A percentile compares a stretch with the other conserved stretches of the same genome.
Conservation (phyloP, 306 rosid species). For the Amphicarpaea edgeworthii region DNA sequence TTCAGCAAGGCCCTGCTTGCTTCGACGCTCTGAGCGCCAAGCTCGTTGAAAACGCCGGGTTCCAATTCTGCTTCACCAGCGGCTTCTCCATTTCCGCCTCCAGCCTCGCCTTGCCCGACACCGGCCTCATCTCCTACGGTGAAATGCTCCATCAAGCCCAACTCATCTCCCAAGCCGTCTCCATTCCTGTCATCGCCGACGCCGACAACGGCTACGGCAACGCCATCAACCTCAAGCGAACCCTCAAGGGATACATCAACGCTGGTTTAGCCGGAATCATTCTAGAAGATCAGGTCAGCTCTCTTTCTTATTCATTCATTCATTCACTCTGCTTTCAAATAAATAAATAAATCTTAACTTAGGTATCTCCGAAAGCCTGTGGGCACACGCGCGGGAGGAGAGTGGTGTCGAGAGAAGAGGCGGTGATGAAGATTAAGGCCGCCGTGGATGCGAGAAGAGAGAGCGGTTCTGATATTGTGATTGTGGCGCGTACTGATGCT, state of each 20-base stretch:
- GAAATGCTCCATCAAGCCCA: constrained; percentile 88
- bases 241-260: constrained; percentile 75
- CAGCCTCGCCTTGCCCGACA: constrained; percentile 84
- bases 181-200: constrained; percentile 88
- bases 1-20: constrained; percentile 92
- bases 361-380: constrained; percentile 72
- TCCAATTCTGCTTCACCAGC: constrained; percentile 78
- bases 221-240: constrained; percentile 89
- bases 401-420: constrained; percentile 84
- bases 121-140: constrained; percentile 84
- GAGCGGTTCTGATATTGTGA: constrained; percentile 84
- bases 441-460: constrained; percentile 87
- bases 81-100: constrained; percentile 89
- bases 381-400: constrained; percentile 89
- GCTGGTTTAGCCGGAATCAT: constrained; percentile 90
- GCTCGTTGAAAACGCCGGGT: constrained; percentile 80
- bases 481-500: constrained; percentile 93
- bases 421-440: constrained; percentile 76
- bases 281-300: constrained; percentile 92
- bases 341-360: too few relatives aligned
- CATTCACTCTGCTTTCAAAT: too few relatives aligned
- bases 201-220: constrained; percentile 93
- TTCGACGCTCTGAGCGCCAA: constrained; percentile 94
- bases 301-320: too few relatives aligned
- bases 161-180: constrained; percentile 70